These are phyloP conservation scores for Lipomyces oligophaga DNA, from an alignment of 805 yeast genomes.

Conservation along the genomic window DNA sequence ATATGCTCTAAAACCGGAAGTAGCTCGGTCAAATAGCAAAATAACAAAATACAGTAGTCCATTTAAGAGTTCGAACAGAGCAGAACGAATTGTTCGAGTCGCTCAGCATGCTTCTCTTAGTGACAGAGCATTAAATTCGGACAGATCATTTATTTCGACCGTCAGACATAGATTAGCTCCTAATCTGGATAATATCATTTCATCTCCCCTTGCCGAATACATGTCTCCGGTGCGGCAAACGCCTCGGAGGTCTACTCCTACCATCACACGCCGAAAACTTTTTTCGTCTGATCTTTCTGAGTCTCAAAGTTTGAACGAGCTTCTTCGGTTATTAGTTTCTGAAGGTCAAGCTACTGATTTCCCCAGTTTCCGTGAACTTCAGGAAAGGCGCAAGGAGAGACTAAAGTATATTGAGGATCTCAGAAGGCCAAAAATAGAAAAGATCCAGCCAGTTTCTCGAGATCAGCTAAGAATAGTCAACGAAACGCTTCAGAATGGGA, in stretches of 20 bases:
- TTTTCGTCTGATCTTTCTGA: slow-evolving; percentile 20
- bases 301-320: slow-evolving; percentile 24
- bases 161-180: slow-evolving; percentile 9
- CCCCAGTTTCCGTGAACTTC: slow-evolving; percentile 30
- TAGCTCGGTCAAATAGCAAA: not conserved
- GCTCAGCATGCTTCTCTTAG: not conserved
- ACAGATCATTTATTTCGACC: slow-evolving; percentile 7
- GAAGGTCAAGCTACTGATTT: slow-evolving; percentile 26
- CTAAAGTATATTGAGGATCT: slow-evolving; percentile 20
- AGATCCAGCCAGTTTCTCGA: slow-evolving; percentile 35
- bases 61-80: not conserved
- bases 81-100: not conserved
- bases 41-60: slow-evolving; percentile 1
- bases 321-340: slow-evolving; percentile 18
- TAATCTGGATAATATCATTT: slow-evolving; percentile 2
- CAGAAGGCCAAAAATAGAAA: slow-evolving; percentile 28
- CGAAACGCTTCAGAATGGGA: slow-evolving; percentile 36
- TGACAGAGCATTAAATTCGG: not conserved
- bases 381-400: slow-evolving; percentile 25
- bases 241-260: no score
- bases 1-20: no score
- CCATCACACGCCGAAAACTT: slow-evolving; percentile 5
- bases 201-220: slow-evolving; percentile 19
- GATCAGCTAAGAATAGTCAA: slow-evolving; percentile 40
- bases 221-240: slow-evolving; percentile 12